Evolutionary conservation across 2,329 filamentous ascomycete genomes (phyloP), one percentile per base, ranked within the genome.

Genomic region (Tolypocladium ophioglossoides): DNA sequence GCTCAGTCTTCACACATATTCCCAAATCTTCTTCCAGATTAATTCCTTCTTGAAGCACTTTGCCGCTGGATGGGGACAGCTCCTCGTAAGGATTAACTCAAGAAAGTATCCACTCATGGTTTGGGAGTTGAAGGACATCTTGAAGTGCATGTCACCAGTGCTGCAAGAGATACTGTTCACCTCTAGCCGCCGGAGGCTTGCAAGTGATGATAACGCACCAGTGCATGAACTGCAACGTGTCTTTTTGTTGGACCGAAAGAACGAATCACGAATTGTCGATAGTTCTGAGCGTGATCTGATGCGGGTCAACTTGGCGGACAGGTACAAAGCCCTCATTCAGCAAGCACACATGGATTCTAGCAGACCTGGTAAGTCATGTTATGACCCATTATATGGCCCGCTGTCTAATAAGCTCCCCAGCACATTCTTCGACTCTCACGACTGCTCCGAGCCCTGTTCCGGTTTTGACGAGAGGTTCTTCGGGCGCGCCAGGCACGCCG

Each of bases 151-250:
- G 9, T 69, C 68, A 7, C 40, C 40, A 7, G 50, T 56, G 3
- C 48, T 69, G 7, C 61, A 63, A 20, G 52, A 54, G 8, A 56
- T 66, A 40, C 49, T 71, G 1, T 72, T 69, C 47, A 66, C 58
- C 12, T 55, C 62, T 38, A 69, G 61, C 38, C 66, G 66, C 32
- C 61, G 64, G 24, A 50, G 51, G 1, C 57, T 71, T 35, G 61
- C 62, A 2, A 34, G 66, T 22, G 46, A 47, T 4, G 64, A 67
- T 12, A 56, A 57, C 3, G 9, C 52, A 9, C 7, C 51, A n/a
- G 56, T 56, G 27, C 22, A 47, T 3, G 37, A 58, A 7, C 52
- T 69, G 24, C 61, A 57, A 34, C 51, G 53, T 1, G 48, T 66
- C 5, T 69, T 68, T 39, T 35, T 46, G 0, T 52, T 57, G 27